A percentile compares a stretch with the other conserved stretches of the same genome.
phyloP scores from a whole-genome alignment of 306 rosid species.

The Mimosa pudica region DNA sequence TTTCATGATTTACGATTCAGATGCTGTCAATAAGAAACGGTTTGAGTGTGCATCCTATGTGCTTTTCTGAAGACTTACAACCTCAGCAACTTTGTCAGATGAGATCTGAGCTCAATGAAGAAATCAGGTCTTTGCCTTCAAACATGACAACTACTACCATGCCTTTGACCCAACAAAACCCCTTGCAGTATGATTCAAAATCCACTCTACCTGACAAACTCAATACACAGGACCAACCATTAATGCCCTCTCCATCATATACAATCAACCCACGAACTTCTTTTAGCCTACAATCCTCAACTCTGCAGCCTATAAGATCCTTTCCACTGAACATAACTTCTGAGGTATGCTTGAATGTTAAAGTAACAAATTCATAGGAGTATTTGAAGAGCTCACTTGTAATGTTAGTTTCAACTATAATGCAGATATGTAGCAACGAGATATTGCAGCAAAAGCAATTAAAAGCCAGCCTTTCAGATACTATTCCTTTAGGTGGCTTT shows the following conservation, averaged over 20 bases:
- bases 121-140: conserved; percentile 53
- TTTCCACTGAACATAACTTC: conserved; percentile 46
- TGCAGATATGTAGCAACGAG: conserved; percentile 50
- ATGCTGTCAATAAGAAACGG: conserved; percentile 92
- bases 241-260: conserved; percentile 52
- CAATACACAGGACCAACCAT: conserved; percentile 45
- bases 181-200: conserved; percentile 47
- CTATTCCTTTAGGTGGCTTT: conserved; percentile 50
- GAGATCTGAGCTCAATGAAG: conserved; percentile 59
- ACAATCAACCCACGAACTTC: conserved; percentile 49
- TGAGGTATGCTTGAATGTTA: conserved; percentile 52
- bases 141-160: conserved; percentile 48
- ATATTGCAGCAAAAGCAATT: conserved; percentile 49
- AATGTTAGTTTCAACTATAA: conserved; percentile 24
- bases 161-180: conserved; percentile 57
- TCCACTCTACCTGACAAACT: conserved; percentile 43
- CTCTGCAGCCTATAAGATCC: conserved; percentile 51
- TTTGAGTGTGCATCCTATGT: conserved; percentile 76
- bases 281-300: conserved; percentile 51
- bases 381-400: conserved; percentile 9
- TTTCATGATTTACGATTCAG: conserved; percentile 49
- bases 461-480: conserved; percentile 40
- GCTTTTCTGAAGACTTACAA: conserved; percentile 62
- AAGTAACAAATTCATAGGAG: neutral
- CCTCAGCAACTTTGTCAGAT: conserved; percentile 58